These are phyloP conservation scores for Candida ipomoeae DNA, from an alignment of 805 yeast genomes.

Conservation along the genomic window DNA sequence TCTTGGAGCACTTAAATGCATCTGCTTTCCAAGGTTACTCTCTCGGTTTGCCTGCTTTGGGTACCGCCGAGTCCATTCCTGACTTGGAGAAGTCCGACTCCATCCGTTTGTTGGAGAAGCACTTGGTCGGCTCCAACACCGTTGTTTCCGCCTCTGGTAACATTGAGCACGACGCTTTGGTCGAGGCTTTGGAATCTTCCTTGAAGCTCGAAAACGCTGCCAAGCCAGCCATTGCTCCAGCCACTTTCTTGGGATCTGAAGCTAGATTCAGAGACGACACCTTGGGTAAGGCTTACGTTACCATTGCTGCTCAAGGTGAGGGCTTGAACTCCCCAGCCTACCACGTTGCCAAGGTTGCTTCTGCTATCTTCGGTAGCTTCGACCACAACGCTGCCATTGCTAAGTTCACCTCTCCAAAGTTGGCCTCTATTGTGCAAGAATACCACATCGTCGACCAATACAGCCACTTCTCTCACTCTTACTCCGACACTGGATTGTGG, in stretches of 20 bases:
- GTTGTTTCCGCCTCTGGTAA: conserved; percentile 73
- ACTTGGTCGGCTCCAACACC: conserved; percentile 59
- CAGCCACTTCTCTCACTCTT: conserved; percentile 67
- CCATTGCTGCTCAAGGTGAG: conserved; percentile 75
- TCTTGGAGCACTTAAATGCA: conserved; percentile 71
- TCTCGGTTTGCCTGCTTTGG: conserved; percentile 69
- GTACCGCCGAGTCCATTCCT: conserved; percentile 63
- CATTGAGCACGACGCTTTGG: conserved; percentile 63
- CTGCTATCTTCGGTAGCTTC: conserved; percentile 52
- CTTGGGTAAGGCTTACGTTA: conserved; percentile 71
- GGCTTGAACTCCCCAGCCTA: conserved; percentile 57
- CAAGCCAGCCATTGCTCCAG: conserved; percentile 44
- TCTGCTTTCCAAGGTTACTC: conserved; percentile 87
- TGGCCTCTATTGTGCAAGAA: conserved; percentile 64
- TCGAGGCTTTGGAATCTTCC: conserved; percentile 56
- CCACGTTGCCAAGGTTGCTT: conserved; percentile 70
- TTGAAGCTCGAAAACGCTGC: conserved; percentile 50
- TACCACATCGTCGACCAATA: conserved; percentile 70
- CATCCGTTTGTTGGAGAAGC: conserved; percentile 48
- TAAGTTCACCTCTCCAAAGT: conserved; percentile 55
- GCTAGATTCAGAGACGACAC: conserved; percentile 87
- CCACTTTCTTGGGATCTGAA: conserved; percentile 79
- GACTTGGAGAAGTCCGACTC: conserved; percentile 59
- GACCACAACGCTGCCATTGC: conserved; percentile 53
- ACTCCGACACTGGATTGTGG: conserved; percentile 79